Conservation (phyloP, 2,329 filamentous ascomycete genomes). For the Paraphaeosphaeria sporulosa region DNA sequence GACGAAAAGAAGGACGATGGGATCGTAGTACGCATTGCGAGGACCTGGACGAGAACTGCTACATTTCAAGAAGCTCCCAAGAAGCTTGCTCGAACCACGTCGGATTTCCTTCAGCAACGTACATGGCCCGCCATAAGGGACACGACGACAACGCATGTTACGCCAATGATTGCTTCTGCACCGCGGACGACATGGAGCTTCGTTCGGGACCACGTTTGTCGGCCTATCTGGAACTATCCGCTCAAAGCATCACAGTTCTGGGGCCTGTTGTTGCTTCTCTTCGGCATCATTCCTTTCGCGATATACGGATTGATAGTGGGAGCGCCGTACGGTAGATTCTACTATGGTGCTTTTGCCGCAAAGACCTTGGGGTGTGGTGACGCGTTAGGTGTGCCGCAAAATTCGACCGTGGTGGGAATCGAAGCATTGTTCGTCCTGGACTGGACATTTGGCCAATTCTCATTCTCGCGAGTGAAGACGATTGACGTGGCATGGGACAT, state of each 20-base stretch:
- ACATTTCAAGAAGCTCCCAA: neutral
- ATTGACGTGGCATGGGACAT: constrained; percentile 50
- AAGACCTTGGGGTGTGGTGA: constrained; percentile 11
- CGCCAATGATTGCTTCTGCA: neutral
- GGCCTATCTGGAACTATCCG: constrained; percentile 2
- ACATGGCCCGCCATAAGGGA: constrained; percentile 5
- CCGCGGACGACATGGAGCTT: constrained; percentile 1
- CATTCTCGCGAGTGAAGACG: constrained; percentile 43
- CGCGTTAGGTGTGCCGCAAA: constrained; percentile 6
- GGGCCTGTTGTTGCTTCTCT: neutral
- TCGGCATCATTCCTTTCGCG: constrained; percentile 11
- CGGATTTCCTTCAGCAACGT: neutral
- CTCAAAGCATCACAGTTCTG: constrained; percentile 4
- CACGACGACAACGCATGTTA: neutral
- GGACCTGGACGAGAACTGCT: constrained; percentile 3
- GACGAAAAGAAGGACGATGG: neutral
- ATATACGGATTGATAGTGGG: neutral
- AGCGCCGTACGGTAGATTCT: neutral
- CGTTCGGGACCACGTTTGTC: constrained; percentile 2
- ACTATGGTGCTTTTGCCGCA: constrained; percentile 8
- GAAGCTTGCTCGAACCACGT: constrained; percentile 3
- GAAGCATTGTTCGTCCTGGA: constrained; percentile 42
- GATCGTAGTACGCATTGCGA: constrained; percentile 1
- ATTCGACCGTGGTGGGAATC: constrained; percentile 28
- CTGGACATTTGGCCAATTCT: constrained; percentile 29